Conservation (phyloP, 2,329 filamentous ascomycete genomes). For the Neofusicoccum cordaticola region DNA sequence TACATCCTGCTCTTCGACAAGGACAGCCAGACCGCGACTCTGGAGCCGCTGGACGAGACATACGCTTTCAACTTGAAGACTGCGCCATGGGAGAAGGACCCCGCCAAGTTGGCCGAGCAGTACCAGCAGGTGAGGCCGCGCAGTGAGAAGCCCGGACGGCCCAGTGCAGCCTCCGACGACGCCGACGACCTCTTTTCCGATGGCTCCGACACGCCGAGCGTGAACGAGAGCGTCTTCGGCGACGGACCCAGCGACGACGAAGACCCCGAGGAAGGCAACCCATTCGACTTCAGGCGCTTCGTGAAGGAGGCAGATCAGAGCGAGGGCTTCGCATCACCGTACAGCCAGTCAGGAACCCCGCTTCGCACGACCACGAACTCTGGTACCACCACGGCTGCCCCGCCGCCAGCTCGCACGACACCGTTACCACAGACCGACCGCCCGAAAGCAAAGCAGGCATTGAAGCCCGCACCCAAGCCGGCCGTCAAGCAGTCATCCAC, state of each 20-base stretch:
- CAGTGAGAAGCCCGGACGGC: conserved; percentile 19
- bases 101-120: conserved; percentile 61
- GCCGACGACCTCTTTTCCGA: conserved; percentile 29
- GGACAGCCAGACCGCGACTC: conserved; percentile 69
- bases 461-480: not conserved
- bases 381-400: not conserved
- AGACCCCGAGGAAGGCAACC: conserved; percentile 43
- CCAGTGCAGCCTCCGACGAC: conserved; percentile 16
- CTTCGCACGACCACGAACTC: conserved; percentile 8
- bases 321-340: conserved; percentile 29
- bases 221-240: not conserved
- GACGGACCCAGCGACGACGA: conserved; percentile 27
- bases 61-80: conserved; percentile 83
- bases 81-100: conserved; percentile 63
- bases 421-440: not conserved
- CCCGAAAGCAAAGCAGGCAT: not conserved
- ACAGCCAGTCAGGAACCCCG: conserved; percentile 15
- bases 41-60: conserved; percentile 77
- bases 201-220: conserved; percentile 7
- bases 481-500: not conserved
- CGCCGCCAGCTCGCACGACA: not conserved
- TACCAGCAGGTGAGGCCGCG: conserved; percentile 61
- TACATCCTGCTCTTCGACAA: conserved; percentile 71
- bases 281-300: conserved; percentile 51
- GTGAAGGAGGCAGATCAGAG: conserved; percentile 33